Base-by-base conservation (phyloP, 345 rosid species). In the Theobroma cacao region DNA sequence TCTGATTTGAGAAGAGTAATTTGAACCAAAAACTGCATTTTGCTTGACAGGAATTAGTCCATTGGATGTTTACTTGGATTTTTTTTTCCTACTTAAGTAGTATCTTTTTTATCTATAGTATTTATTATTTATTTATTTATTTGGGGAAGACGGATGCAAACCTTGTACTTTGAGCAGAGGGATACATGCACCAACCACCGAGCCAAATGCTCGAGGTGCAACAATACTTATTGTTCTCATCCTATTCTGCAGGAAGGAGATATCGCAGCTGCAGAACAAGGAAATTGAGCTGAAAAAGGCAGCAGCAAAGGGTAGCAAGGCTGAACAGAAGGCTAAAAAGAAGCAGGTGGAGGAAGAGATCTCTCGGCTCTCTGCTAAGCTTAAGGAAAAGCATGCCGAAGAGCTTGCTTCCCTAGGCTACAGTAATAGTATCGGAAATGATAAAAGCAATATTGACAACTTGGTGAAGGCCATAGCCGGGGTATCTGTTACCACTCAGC, bases 281-380 rank as follows among this genome's bases (percentile, higher is more conserved):
- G 99, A 96, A 87, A 82, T 80, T 15, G 95, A 87, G 82, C 78
- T 94, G 84, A 96, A 96, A 76, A 96, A 90, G 84, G 97, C 88
- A 0, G 98, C 99, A 55, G 98, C 98, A 5, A 96, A 89, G 84
- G 97, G 99, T 65, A 94, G 92, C 86, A 96, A 96, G 85, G 97
- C 98, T 38, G 98, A 96, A 79, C 99, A 91, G 85, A 96, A 96
- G 80, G 91, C 98, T 13, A 92, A 96, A 91, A 94, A 91, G 93
- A 96, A 94, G 91, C 94, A 88, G 79, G 95, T 92, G 28, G 98
- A 92, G 82, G 98, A 96, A 80, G 95, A 94, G 78, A 79, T 96
- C 14, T 84, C 92, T 0, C 88, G 66, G 76, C 97, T 89, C 33
- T 94, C 97, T 26, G 30, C 90, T 0, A 80, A 91, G 80, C 93